Conservation (phyloP, 148 eudicot genomes). For the Talinum fruticosum region DNA sequence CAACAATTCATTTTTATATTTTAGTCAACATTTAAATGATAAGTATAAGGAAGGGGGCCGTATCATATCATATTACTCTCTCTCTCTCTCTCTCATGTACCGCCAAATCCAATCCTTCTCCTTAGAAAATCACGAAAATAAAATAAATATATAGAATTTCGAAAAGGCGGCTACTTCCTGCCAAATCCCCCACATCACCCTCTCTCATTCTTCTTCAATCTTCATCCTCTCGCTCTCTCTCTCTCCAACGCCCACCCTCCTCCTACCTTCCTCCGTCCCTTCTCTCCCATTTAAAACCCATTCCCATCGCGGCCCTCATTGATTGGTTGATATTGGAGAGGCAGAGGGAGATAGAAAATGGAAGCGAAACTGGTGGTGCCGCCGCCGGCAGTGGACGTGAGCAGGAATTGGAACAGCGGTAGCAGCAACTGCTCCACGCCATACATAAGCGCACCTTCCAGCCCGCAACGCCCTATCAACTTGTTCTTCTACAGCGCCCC, state of each 20-base stretch:
- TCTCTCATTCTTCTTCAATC: neutral
- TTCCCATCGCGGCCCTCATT: neutral
- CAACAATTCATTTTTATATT: no score
- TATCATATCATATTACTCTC: neutral
- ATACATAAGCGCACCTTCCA: constrained; percentile 39
- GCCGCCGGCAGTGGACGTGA: constrained; percentile 9
- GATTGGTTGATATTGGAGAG: no score
- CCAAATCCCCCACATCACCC: neutral
- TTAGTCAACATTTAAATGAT: neutral
- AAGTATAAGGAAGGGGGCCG: neutral
- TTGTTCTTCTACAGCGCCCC: constrained; percentile 55
- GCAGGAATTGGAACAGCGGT: constrained; percentile 20
- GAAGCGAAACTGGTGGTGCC: constrained; percentile 24
- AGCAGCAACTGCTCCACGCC: constrained; percentile 19
- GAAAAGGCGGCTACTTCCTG: constrained; percentile 20
- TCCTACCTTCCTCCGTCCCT: neutral
- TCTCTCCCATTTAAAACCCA: neutral
- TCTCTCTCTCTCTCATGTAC: no score
- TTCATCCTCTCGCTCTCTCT: neutral
- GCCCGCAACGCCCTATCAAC: constrained; percentile 38
- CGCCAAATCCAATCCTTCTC: neutral
- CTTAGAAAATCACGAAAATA: neutral
- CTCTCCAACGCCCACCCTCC: neutral
- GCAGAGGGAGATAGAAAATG: neutral
- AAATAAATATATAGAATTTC: neutral